Base-by-base conservation (phyloP, 1,284 basidiomycete species). In the Cyathus pygmaeus region DNA sequence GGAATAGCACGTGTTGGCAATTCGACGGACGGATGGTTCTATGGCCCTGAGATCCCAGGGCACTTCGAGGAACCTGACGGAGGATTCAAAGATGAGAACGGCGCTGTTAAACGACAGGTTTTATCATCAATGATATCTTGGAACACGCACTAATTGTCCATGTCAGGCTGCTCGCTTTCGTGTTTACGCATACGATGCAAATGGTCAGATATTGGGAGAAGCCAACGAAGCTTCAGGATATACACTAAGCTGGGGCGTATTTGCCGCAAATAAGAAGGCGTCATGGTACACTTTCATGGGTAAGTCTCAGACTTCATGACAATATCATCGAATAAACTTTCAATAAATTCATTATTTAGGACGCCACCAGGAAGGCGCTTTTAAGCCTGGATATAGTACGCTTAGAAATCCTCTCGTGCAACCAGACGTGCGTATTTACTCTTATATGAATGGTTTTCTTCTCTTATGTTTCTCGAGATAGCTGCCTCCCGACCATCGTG, bases 181-280 rank as follows among this genome's bases (percentile, higher is more conserved):
- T 30, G 65, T 65, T 26, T 71, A 69, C 36, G 60, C 63, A 26
- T 67, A 59, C 49, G 58, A 63, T 15, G 31, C 19, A 15, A 53
- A 63, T 44, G 59, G 62, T 36, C 57, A 59, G 23, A 59, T 64
- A 21, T 57, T 68, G 13, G 58, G 59, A 21, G 70, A 71, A 57
- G 46, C 64, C 44, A 70, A 64, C 29, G 50, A 36, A 24, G 26
- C 27, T 13, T 61, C 41, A 3, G 65, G 62, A 30, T 71, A 56
- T 44, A 42, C 53, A 7, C 55, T 69, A 4, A 33, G 50, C 3
- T 71, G 70, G 70, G 59, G 33, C 6, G 47, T 69, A 29, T 60
- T 65, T 27, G 59, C 70, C 17, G 63, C 65, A 5, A 71, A 71
- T 53, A 66, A 64, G 56, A 71, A 71, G 41, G 53, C 66, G 5